Evolutionary conservation across 345 rosid genomes (phyloP).

Genomic region (Eucalyptus albens): DNA sequence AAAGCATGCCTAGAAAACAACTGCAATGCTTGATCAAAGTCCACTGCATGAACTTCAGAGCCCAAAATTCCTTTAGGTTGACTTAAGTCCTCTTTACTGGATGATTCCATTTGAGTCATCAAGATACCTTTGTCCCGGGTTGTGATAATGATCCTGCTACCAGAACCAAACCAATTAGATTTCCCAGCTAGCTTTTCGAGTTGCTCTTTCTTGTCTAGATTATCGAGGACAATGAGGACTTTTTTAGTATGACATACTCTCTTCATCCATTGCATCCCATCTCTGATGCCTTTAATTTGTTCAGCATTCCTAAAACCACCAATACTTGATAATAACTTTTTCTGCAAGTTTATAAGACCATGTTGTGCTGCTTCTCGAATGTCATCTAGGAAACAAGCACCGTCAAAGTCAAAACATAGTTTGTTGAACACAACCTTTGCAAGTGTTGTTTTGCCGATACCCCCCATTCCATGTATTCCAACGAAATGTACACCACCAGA

Average conservation of each 20-base stretch:
- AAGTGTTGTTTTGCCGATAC: not conserved
- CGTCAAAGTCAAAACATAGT: not conserved
- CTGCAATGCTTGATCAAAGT: not conserved
- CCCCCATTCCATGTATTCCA: not conserved
- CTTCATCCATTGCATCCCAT: not conserved
- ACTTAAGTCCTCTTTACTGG: not conserved
- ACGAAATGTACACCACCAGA: not conserved
- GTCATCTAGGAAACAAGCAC: constrained; percentile 5
- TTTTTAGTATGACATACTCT: not conserved
- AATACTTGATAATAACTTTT: not conserved
- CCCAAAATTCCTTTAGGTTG: not conserved
- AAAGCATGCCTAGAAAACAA: not conserved
- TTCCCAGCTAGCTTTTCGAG: not conserved
- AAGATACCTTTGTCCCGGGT: not conserved
- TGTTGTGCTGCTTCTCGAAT: not conserved
- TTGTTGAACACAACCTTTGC: not conserved
- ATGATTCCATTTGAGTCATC: not conserved
- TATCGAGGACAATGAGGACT: not conserved
- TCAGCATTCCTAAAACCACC: not conserved
- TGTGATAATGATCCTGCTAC: constrained; percentile 1
- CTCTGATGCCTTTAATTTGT: not conserved
- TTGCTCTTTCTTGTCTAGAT: not conserved
- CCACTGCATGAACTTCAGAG: not conserved
- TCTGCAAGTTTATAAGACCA: not conserved
- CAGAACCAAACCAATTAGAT: not conserved